Evolutionary conservation across 371 early-diverging fungal species (phyloP).

Genomic region (Ecytonucleospora hepatopenaei): DNA sequence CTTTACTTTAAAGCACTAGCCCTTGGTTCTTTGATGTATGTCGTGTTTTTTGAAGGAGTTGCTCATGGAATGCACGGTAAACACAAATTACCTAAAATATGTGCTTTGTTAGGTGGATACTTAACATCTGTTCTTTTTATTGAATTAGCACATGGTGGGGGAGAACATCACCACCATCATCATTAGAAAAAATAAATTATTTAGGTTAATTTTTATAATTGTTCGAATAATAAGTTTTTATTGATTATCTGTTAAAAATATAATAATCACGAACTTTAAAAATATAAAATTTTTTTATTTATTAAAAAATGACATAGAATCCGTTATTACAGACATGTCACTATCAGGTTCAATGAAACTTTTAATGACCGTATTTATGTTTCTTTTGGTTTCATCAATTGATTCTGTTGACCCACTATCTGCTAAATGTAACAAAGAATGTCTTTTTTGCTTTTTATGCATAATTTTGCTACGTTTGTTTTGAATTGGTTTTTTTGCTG

Average conservation of each 20-base stretch:
- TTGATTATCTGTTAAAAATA: too few species aligned
- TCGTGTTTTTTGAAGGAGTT: constrained; percentile 56
- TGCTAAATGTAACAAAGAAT: not conserved
- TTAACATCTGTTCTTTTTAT: constrained; percentile 24
- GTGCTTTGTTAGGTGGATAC: constrained; percentile 31
- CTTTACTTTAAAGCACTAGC: constrained; percentile 42
- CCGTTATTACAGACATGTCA: not conserved
- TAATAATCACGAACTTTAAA: too few species aligned
- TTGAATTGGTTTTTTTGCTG: not conserved
- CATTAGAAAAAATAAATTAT: not conserved
- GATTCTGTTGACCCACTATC: not conserved
- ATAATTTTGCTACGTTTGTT: not conserved
- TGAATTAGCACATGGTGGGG: constrained; percentile 6
- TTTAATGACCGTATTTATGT: not conserved
- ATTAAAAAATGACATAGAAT: not conserved
- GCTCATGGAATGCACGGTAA: constrained; percentile 43
- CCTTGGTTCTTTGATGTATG: constrained; percentile 53
- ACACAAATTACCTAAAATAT: constrained; percentile 15
- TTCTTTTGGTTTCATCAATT: not conserved
- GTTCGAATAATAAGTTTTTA: too few species aligned
- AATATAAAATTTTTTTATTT: not conserved
- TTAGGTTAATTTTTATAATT: too few species aligned
- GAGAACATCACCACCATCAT: not conserved
- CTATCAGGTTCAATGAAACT: not conserved
- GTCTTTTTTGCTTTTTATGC: too few species aligned